Conservation (phyloP, 768 basidiomycete species). For the Mycena rosella region DNA sequence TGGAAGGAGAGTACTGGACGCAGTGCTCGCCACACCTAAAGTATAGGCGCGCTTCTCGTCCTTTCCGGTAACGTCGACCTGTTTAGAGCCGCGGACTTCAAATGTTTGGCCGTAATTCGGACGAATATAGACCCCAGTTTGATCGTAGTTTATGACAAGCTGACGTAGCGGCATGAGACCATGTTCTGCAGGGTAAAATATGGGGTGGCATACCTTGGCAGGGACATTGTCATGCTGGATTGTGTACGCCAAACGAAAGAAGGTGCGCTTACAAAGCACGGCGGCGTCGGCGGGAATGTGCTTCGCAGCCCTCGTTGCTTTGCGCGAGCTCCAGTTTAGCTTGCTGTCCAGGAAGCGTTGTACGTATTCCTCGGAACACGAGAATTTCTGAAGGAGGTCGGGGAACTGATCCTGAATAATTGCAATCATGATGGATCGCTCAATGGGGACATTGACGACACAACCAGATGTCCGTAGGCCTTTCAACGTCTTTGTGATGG, state of each 20-base stretch:
- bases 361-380: constrained; percentile 7
- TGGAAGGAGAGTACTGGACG: constrained; percentile 43
- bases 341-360: neutral
- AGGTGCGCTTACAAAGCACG: constrained; percentile 7
- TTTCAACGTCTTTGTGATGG: neutral
- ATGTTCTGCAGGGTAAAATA: no score
- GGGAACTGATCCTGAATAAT: neutral
- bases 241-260: constrained; percentile 2
- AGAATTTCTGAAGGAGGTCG: neutral
- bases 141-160: constrained; percentile 17
- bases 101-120: constrained; percentile 8
- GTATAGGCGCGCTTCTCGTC: constrained; percentile 15
- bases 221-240: constrained; percentile 10
- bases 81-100: neutral
- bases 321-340: neutral
- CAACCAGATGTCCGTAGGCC: neutral
- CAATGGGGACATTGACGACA: constrained; percentile 10
- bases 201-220: constrained; percentile 1
- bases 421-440: neutral
- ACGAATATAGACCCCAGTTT: constrained; percentile 8
- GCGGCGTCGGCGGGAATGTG: constrained; percentile 10
- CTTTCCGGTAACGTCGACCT: neutral
- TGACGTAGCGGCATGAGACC: no score
- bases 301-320: constrained; percentile 13
- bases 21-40: constrained; percentile 23